These are phyloP conservation scores for Rugosomyces carneus DNA, from an alignment of 1,284 basidiomycete species.

Conservation along the genomic window DNA sequence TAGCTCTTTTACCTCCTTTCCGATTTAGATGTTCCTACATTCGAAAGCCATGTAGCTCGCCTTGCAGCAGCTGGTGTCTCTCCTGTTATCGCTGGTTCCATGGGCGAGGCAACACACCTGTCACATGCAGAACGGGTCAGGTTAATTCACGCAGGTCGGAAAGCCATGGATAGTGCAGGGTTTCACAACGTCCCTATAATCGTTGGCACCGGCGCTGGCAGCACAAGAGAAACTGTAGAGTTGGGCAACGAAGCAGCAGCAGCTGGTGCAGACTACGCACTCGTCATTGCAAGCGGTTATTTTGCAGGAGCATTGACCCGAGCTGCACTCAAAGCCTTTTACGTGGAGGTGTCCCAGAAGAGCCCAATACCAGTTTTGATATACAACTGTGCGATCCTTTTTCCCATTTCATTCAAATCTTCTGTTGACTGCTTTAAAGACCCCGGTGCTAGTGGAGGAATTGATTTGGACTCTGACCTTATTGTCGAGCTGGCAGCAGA, in stretches of 20 bases:
- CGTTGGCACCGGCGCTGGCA: conserved; percentile 77
- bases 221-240: conserved; percentile 76
- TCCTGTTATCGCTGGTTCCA: conserved; percentile 78
- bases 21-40: conserved; percentile 59
- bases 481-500: conserved; percentile 73
- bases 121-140: conserved; percentile 64
- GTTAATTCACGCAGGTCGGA: conserved; percentile 68
- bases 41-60: conserved; percentile 68
- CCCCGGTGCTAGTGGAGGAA: conserved; percentile 77
- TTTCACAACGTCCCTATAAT: conserved; percentile 63
- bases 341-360: conserved; percentile 67
- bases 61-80: conserved; percentile 69
- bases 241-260: conserved; percentile 69
- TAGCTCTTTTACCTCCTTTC: conserved; percentile 7
- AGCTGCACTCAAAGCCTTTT: conserved; percentile 74
- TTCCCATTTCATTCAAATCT: background rate
- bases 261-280: conserved; percentile 80
- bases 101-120: conserved; percentile 81
- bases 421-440: conserved; percentile 34
- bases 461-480: conserved; percentile 83
- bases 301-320: conserved; percentile 73
- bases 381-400: conserved; percentile 73
- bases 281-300: conserved; percentile 84
- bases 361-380: conserved; percentile 85
- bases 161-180: conserved; percentile 64